Conservation (phyloP, 352 stramenopile genomes). For the Pythium scleroteichum region DNA sequence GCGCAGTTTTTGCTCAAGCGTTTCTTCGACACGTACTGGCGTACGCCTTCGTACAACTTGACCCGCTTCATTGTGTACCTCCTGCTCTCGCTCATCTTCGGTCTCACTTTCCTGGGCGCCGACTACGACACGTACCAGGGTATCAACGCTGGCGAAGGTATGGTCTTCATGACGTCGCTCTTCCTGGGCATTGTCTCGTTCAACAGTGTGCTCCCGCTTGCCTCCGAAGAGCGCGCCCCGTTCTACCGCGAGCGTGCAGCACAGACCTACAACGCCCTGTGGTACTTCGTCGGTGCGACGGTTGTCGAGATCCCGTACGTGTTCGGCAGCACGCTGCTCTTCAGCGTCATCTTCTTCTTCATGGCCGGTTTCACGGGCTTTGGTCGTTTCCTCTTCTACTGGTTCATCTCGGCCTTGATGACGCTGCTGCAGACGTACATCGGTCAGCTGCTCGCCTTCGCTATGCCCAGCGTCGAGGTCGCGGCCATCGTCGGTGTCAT, state of each 20-base stretch:
- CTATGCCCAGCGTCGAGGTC: slow-evolving; percentile 32
- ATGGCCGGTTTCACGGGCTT: slow-evolving; percentile 33
- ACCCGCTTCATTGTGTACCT: slow-evolving; percentile 40
- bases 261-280: slow-evolving; percentile 86
- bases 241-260: slow-evolving; percentile 94
- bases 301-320: slow-evolving; percentile 64
- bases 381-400: slow-evolving; percentile 28
- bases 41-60: slow-evolving; percentile 71
- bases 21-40: slow-evolving; percentile 61
- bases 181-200: slow-evolving; percentile 72
- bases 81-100: slow-evolving; percentile 49
- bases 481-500: slow-evolving; percentile 29
- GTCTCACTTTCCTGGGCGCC: slow-evolving; percentile 24
- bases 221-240: slow-evolving; percentile 70
- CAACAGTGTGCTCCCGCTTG: slow-evolving; percentile 59
- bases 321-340: slow-evolving; percentile 28
- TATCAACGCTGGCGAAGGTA: slow-evolving; percentile 37
- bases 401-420: slow-evolving; percentile 24
- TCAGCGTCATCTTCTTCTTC: slow-evolving; percentile 35
- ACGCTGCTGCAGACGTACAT: slow-evolving; percentile 35
- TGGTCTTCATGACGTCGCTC: slow-evolving; percentile 66
- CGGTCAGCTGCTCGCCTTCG: slow-evolving; percentile 35
- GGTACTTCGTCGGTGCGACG: slow-evolving; percentile 72
- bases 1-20: slow-evolving; percentile 23
- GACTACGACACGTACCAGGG: slow-evolving; percentile 29